A percentile compares a stretch with the other conserved stretches of the same genome.
phyloP scores from a whole-genome alignment of 768 basidiomycete genomes.

The Galerina sulciceps region DNA sequence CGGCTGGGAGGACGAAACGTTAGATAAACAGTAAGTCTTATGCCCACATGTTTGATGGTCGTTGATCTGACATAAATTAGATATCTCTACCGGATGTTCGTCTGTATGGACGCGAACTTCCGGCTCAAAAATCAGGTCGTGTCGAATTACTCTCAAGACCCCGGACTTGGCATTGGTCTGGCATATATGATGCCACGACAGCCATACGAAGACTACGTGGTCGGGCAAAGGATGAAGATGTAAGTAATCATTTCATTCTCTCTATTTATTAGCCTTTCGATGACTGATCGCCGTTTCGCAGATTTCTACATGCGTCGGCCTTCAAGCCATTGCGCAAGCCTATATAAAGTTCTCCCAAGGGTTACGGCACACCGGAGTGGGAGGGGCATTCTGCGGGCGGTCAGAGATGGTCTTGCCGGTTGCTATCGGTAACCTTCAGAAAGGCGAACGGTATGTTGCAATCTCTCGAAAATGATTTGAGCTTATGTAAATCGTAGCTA shows the following conservation, averaged over 20 bases:
- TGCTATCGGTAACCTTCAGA: conserved; percentile 33
- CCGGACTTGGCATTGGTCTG: background rate
- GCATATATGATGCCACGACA: conserved; percentile 8
- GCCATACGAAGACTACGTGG: no score
- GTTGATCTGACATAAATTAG: background rate
- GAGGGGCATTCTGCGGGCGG: conserved; percentile 22
- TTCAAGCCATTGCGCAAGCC: conserved; percentile 27
- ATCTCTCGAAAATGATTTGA: no score
- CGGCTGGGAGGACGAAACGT: background rate
- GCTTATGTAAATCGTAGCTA: conserved; percentile 19
- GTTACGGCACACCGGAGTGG: conserved; percentile 26
- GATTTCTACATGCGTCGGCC: conserved; percentile 32
- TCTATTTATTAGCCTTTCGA: no score
- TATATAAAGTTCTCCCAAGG: conserved; percentile 27
- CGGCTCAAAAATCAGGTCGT: conserved; percentile 5
- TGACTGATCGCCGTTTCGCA: no score
- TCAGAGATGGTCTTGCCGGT: conserved; percentile 25
- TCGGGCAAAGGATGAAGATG: no score
- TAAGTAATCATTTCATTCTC: no score
- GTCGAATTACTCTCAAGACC: conserved; percentile 6
- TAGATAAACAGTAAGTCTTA: background rate
- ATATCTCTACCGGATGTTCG: background rate
- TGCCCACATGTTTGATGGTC: no score
- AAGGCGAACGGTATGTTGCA: conserved; percentile 32
- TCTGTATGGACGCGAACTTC: background rate